A percentile compares a stretch with the other conserved stretches of the same genome.
These are phyloP conservation scores for Ogataea angusta DNA, from an alignment of 805 yeast species.

Conservation along the genomic window DNA sequence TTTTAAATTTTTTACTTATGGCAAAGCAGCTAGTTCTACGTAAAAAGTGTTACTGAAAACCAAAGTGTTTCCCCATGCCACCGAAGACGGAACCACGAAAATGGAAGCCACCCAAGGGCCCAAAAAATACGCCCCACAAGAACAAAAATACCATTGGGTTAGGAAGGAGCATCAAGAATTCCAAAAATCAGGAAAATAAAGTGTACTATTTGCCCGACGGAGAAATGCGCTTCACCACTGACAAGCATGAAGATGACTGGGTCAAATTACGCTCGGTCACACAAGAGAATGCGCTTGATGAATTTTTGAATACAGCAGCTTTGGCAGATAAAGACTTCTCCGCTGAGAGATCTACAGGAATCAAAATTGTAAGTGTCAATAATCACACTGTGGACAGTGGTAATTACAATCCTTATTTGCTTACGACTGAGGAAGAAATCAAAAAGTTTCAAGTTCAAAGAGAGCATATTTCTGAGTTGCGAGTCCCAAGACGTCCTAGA, in stretches of 20 bases:
- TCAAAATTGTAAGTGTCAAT: constrained; percentile 78
- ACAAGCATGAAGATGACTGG: constrained; percentile 81
- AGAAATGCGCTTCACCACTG: constrained; percentile 84
- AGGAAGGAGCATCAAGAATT: constrained; percentile 79
- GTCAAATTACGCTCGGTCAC: constrained; percentile 90
- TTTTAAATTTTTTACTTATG: neutral
- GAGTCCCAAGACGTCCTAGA: constrained; percentile 88
- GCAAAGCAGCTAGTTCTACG: neutral
- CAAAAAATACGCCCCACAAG: constrained; percentile 82
- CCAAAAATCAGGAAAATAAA: constrained; percentile 64
- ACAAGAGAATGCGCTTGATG: constrained; percentile 91
- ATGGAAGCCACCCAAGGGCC: constrained; percentile 90
- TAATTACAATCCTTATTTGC: constrained; percentile 50
- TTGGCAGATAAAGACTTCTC: constrained; percentile 95
- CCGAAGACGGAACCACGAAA: constrained; percentile 57
- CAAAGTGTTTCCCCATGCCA: constrained; percentile 24
- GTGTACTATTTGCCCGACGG: constrained; percentile 78
- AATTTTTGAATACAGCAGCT: constrained; percentile 91
- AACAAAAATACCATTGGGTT: constrained; percentile 81
- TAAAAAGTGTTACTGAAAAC: neutral
- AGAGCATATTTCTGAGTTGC: constrained; percentile 63
- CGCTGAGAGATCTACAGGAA: constrained; percentile 81
- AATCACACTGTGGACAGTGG: constrained; percentile 63
- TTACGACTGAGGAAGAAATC: constrained; percentile 64
- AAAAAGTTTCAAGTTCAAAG: constrained; percentile 59